Evolutionary conservation across 345 rosid genomes (phyloP).

Genomic region (Noccaea caerulescens): DNA sequence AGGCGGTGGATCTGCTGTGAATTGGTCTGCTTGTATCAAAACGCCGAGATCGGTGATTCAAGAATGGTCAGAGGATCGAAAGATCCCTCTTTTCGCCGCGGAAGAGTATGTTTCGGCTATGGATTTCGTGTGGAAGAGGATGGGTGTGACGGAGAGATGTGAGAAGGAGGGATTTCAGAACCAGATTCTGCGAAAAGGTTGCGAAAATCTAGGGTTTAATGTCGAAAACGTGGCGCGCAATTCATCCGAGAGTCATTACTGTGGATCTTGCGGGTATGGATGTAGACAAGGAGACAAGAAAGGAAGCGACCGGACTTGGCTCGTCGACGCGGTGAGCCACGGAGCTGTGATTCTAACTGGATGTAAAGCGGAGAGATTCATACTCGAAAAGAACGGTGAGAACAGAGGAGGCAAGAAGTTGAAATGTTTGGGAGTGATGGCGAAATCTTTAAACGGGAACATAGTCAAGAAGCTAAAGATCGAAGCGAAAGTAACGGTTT

Average conservation of each 20-base stretch:
- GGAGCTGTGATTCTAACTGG: constrained; percentile 78
- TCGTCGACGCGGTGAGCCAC: constrained; percentile 70
- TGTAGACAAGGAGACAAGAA: constrained; percentile 80
- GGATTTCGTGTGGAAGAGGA: constrained; percentile 70
- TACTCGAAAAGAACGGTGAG: constrained; percentile 48
- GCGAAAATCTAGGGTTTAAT: constrained; percentile 65
- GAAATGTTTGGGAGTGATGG: constrained; percentile 80
- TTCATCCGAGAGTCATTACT: constrained; percentile 75
- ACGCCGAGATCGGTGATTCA: constrained; percentile 67
- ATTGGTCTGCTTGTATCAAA: constrained; percentile 87
- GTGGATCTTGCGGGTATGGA: constrained; percentile 87
- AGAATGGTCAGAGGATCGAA: constrained; percentile 69
- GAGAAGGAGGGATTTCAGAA: constrained; percentile 71
- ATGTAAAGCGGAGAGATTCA: constrained; percentile 77
- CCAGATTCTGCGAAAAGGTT: constrained; percentile 74
- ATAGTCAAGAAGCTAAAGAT: constrained; percentile 57
- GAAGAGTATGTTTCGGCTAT: constrained; percentile 61
- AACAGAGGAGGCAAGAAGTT: constrained; percentile 42
- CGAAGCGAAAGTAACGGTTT: constrained; percentile 75
- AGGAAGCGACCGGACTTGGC: constrained; percentile 85
- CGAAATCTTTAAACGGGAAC: constrained; percentile 46
- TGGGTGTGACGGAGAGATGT: constrained; percentile 72
- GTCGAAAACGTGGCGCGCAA: constrained; percentile 61
- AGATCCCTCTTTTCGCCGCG: constrained; percentile 53
- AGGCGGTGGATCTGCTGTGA: constrained; percentile 90